These are phyloP conservation scores for Diaporthe helianthi DNA, from an alignment of 2,329 filamentous ascomycete species.

Conservation along the genomic window DNA sequence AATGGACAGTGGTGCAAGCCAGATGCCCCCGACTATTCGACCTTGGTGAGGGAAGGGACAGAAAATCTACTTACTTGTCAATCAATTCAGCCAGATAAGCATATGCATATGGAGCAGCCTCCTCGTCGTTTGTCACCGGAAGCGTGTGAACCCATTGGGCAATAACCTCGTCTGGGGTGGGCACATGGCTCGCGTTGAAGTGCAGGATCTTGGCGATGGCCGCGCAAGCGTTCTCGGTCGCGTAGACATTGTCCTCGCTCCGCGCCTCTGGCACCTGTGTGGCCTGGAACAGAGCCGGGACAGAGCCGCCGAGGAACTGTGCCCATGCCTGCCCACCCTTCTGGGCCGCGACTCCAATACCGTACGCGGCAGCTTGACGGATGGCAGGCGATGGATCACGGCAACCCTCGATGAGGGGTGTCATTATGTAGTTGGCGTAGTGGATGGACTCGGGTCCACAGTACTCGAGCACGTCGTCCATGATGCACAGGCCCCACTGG, in stretches of 20 bases:
- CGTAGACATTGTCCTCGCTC: constrained; percentile 92
- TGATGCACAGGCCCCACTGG: constrained; percentile 98
- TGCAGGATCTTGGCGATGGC: constrained; percentile 97
- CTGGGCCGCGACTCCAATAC: constrained; percentile 93
- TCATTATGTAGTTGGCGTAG: constrained; percentile 85
- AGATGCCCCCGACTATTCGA: neutral
- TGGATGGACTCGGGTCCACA: constrained; percentile 87
- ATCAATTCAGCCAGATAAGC: constrained; percentile 90
- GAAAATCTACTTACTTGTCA: constrained; percentile 76
- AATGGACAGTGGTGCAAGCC: neutral
- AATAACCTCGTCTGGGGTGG: constrained; percentile 77
- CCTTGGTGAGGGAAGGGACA: too few species aligned
- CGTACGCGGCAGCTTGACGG: constrained; percentile 93
- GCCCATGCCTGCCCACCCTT: constrained; percentile 88
- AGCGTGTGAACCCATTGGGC: constrained; percentile 90
- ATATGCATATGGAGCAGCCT: constrained; percentile 96
- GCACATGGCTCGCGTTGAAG: constrained; percentile 80
- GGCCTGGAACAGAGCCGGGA: constrained; percentile 85
- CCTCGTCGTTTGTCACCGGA: constrained; percentile 93
- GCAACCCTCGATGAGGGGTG: constrained; percentile 86
- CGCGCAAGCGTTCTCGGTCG: constrained; percentile 96
- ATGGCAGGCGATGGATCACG: constrained; percentile 87
- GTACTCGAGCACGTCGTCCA: constrained; percentile 98
- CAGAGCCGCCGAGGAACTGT: constrained; percentile 80
- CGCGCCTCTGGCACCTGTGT: constrained; percentile 82